Evolutionary conservation across 345 rosid genomes (phyloP).

Genomic region (Jatropha curcas): DNA sequence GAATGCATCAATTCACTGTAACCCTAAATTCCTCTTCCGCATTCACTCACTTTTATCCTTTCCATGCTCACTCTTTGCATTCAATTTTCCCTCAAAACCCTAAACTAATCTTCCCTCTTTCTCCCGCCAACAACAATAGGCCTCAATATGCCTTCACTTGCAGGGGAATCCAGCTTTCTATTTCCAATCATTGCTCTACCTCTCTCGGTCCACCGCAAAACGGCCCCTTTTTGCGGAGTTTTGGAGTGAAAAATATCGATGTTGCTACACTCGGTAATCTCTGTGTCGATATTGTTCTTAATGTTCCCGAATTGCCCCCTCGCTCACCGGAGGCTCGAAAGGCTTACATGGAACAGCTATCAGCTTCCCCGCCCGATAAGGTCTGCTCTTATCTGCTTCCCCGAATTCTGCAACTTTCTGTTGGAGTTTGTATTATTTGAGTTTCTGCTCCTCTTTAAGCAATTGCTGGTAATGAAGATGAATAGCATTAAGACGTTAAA

Average conservation of each 20-base stretch:
- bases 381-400: slow-evolving; percentile 31
- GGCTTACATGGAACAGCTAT: slow-evolving; percentile 66
- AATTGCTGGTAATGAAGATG: neutral
- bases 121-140: slow-evolving; percentile 15
- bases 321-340: slow-evolving; percentile 49
- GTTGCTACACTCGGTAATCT: slow-evolving; percentile 90
- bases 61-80: slow-evolving; percentile 24
- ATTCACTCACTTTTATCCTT: slow-evolving; percentile 32
- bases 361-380: slow-evolving; percentile 89
- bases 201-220: slow-evolving; percentile 24
- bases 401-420: neutral
- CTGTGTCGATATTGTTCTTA: slow-evolving; percentile 90
- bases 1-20: slow-evolving; percentile 55
- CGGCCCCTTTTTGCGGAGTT: slow-evolving; percentile 19
- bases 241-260: slow-evolving; percentile 49
- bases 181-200: slow-evolving; percentile 24
- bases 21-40: slow-evolving; percentile 34
- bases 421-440: neutral
- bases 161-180: slow-evolving; percentile 36
- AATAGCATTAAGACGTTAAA: neutral
- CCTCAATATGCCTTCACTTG: slow-evolving; percentile 23
- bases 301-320: slow-evolving; percentile 80
- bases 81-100: slow-evolving; percentile 37
- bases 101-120: slow-evolving; percentile 24
- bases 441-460: neutral